These are phyloP conservation scores for Aegilops umbellulata DNA, from an alignment of 176 grass and related monocot genomes.

Conservation along the genomic window DNA sequence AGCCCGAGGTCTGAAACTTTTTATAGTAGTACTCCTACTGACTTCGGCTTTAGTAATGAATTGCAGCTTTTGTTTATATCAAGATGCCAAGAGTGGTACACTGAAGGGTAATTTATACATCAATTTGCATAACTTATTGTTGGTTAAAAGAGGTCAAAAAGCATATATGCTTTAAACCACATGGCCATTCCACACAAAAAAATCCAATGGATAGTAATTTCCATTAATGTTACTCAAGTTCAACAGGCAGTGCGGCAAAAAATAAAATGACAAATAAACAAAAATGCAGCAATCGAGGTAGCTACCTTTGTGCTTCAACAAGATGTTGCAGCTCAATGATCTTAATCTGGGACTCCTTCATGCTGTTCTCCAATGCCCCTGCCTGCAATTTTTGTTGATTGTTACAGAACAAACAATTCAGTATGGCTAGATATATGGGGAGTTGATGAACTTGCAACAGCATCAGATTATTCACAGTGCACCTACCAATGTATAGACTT, in stretches of 20 bases:
- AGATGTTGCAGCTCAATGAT: slow-evolving; percentile 94
- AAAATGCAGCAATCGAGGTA: background rate
- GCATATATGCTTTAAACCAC: background rate
- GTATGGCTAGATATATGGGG: background rate
- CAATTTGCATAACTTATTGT: background rate
- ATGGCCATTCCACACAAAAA: background rate
- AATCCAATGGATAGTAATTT: background rate
- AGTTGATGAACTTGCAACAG: background rate
- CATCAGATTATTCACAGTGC: background rate
- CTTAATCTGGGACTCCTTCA: slow-evolving; percentile 93
- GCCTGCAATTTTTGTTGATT: slow-evolving; percentile 46
- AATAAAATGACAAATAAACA: background rate
- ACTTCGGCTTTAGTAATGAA: too few species aligned
- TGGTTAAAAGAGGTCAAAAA: background rate
- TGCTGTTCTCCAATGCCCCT: slow-evolving; percentile 85
- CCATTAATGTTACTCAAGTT: background rate
- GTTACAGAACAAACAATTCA: slow-evolving; percentile 11
- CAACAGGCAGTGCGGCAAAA: background rate
- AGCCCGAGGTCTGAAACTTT: too few species aligned
- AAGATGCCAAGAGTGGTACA: background rate
- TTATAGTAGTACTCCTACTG: too few species aligned
- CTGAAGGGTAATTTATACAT: background rate
- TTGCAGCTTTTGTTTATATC: background rate
- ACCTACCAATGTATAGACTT: slow-evolving; percentile 81
- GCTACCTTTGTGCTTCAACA: slow-evolving; percentile 93